phyloP scores from a whole-genome alignment of 441 rosid species.

The Syzygium syzygioides region DNA sequence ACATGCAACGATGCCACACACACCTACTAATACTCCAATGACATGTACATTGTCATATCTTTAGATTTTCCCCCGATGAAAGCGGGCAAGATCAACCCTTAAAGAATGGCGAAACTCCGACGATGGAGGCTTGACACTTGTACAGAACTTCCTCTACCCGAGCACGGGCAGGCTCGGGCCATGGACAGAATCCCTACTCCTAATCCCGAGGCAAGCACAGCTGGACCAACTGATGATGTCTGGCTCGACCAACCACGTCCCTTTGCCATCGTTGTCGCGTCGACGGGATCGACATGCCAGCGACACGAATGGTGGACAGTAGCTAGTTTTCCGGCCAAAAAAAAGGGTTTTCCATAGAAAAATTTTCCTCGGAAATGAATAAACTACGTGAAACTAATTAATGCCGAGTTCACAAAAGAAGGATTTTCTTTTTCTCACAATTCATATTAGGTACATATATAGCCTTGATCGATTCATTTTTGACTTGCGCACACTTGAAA shows the following conservation, averaged over 20 bases:
- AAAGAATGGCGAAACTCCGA: neutral
- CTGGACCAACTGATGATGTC: neutral
- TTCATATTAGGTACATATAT: neutral
- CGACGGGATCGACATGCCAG: neutral
- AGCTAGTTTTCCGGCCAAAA: neutral
- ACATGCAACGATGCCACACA: neutral
- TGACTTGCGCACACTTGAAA: neutral
- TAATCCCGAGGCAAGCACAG: neutral
- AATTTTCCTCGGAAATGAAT: neutral
- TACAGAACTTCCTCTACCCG: neutral
- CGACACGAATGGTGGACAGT: neutral
- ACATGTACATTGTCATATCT: neutral
- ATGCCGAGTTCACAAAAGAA: neutral
- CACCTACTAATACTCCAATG: neutral
- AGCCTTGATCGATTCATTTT: neutral
- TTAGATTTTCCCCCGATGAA: neutral
- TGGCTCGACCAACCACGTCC: neutral
- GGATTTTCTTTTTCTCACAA: neutral
- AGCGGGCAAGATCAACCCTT: neutral
- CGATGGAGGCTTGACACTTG: neutral
- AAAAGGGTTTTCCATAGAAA: neutral
- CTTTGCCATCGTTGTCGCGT: neutral
- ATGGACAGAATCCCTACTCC: neutral
- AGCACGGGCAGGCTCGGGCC: neutral
- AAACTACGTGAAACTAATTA: neutral